These are phyloP conservation scores for Sporisorium graminicola DNA, from an alignment of 1,284 basidiomycete genomes.

Conservation along the genomic window DNA sequence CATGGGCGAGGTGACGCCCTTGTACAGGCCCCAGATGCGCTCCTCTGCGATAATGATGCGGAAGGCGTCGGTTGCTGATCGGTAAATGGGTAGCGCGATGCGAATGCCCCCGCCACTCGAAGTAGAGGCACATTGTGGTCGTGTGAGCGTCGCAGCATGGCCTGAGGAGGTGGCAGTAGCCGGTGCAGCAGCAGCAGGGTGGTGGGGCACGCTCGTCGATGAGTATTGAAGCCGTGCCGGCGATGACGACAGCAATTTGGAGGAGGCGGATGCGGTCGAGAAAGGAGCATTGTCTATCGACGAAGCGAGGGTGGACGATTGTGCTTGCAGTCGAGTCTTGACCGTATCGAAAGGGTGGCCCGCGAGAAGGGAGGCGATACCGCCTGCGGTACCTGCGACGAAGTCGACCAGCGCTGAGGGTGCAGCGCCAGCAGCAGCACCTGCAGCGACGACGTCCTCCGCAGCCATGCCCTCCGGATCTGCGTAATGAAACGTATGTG, in stretches of 20 bases:
- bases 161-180: background rate
- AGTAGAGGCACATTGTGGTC: background rate
- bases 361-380: conserved; percentile 56
- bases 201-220: background rate
- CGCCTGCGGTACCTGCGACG: conserved; percentile 62
- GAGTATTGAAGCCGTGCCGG: conserved; percentile 10
- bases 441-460: background rate
- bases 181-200: conserved; percentile 12
- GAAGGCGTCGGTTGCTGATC: conserved; percentile 57
- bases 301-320: conserved; percentile 6
- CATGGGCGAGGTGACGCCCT: conserved; percentile 60
- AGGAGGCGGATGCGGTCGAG: background rate
- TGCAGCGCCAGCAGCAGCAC: background rate
- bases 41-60: conserved; percentile 60
- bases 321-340: conserved; percentile 64
- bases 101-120: background rate
- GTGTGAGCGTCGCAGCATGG: conserved; percentile 13
- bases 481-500: background rate
- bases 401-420: conserved; percentile 65
- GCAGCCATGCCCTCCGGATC: conserved; percentile 4
- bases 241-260: background rate
- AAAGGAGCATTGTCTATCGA: conserved; percentile 16
- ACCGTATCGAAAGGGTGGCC: conserved; percentile 67
- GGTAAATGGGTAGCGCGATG: conserved; percentile 36
- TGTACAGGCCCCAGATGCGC: conserved; percentile 59